Evolutionary conservation across 2,329 filamentous ascomycete species (phyloP), one percentile per base, ranked within the genome.

Genomic region (Phialophora chinensis): DNA sequence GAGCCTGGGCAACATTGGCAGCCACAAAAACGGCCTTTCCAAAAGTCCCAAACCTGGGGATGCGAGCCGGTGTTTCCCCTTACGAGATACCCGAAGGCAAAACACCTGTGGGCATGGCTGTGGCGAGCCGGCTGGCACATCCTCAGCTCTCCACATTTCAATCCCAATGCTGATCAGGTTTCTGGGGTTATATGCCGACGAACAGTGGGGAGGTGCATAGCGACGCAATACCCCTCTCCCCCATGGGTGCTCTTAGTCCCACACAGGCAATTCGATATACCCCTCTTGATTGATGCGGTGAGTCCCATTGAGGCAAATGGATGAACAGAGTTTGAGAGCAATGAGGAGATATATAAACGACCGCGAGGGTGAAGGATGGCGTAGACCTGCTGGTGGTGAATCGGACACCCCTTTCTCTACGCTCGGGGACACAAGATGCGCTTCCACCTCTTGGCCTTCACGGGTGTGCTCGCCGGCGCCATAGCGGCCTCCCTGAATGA

Each of bases 401-500:
- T 3, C 2, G 20, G 14, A n/a, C 14, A 31, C 8, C n/a, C 11
- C 14, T 42, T 17, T 17, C 14, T 42, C 35, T 6, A 42, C 38
- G 42, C 14, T 17, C 10, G 27, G 25, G 20, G 27, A 25, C 47
- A 60, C 42, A 60, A 27, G 42, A 60, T 60, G 57, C 57, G 31
- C 20, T 60, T 25, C 42, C 57, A 44, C 23, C 38, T 47, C 20
- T 29, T 31, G 27, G n/a, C 23, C 42, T 31, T 47, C 27, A 5
- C 47, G 12, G n/a, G 4, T n/a, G 20, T 44, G 38, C 57, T 60
- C 57, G 12, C 52, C 10, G 73, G 74, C 25, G 76, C 73, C 20
- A 73, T 67, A 47, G 76, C 77, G 31, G 69, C 74, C 47, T 77
- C 78, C 12, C 79, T 83, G 42, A 65, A 76, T 31, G 77, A 80